Evolutionary conservation across 2,329 filamentous ascomycete species (phyloP).

Genomic region (Microascus cirrosus): DNA sequence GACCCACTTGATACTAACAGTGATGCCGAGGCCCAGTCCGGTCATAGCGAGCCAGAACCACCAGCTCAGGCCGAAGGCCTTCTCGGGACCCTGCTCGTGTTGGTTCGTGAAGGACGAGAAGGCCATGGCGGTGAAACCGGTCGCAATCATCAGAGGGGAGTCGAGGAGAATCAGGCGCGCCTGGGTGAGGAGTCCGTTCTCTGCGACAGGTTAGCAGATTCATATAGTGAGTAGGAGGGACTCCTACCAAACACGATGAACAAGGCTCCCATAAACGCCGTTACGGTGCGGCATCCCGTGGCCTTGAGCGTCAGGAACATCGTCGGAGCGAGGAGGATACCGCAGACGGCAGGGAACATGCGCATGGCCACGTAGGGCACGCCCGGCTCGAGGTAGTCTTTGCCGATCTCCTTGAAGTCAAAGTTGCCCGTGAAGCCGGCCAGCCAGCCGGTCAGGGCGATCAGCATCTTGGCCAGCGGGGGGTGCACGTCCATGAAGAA

Average conservation of each 20-base stretch:
- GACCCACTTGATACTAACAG: constrained; percentile 96
- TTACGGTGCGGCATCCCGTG: constrained; percentile 76
- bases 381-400: constrained; percentile 89
- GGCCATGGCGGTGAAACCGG: constrained; percentile 78
- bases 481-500: constrained; percentile 99
- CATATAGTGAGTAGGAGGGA: neutral
- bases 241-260: constrained; percentile 79
- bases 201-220: constrained; percentile 34
- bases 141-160: constrained; percentile 86
- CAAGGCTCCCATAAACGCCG: constrained; percentile 70
- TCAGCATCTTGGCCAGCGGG: constrained; percentile 89
- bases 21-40: constrained; percentile 79
- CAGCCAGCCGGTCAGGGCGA: constrained; percentile 88
- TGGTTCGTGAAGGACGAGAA: constrained; percentile 95
- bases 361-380: constrained; percentile 98
- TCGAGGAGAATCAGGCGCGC: constrained; percentile 93
- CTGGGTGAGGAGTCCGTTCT: constrained; percentile 92
- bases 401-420: constrained; percentile 99
- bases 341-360: constrained; percentile 79
- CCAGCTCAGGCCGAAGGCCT: constrained; percentile 84
- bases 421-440: constrained; percentile 93
- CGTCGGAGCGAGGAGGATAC: constrained; percentile 76
- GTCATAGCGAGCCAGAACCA: constrained; percentile 95
- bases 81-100: constrained; percentile 80
- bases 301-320: constrained; percentile 95